Evolutionary conservation across 1,284 basidiomycete genomes (phyloP).

Genomic region (Ustilago trichophora): DNA sequence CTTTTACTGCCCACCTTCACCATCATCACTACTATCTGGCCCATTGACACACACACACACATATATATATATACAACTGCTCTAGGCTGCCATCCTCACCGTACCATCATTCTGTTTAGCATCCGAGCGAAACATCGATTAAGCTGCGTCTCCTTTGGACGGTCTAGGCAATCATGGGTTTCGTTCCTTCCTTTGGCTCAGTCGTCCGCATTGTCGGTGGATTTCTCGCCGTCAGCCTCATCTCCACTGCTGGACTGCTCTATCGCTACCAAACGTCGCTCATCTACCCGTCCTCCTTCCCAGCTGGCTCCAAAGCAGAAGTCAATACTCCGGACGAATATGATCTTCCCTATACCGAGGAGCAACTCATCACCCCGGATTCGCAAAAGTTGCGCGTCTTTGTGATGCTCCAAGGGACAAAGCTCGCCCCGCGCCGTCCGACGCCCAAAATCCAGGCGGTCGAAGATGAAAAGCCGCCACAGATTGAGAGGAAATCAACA

Average conservation of each 20-base stretch:
- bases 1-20: too few species aligned
- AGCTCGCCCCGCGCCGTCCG: slow-evolving; percentile 7
- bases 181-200: slow-evolving; percentile 35
- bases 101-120: too few species aligned
- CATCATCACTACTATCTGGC: too few species aligned
- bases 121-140: too few species aligned
- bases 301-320: slow-evolving; percentile 55
- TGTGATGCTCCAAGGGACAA: slow-evolving; percentile 56
- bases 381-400: slow-evolving; percentile 53
- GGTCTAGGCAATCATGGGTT: slow-evolving; percentile 28
- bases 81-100: too few species aligned
- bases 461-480: slow-evolving; percentile 12
- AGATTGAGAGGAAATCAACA: slow-evolving; percentile 25
- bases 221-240: slow-evolving; percentile 49
- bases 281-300: slow-evolving; percentile 63
- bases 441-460: slow-evolving; percentile 11
- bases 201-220: slow-evolving; percentile 44
- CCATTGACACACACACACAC: too few species aligned
- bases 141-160: too few species aligned
- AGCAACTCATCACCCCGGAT: slow-evolving; percentile 60
- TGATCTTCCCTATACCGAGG: slow-evolving; percentile 57
- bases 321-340: slow-evolving; percentile 60
- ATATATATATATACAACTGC: too few species aligned
- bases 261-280: slow-evolving; percentile 63
- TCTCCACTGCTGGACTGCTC: slow-evolving; percentile 59